Evolutionary conservation across 441 rosid species (phyloP), one percentile per base, ranked within the genome.

Genomic region (Melastoma candidum): DNA sequence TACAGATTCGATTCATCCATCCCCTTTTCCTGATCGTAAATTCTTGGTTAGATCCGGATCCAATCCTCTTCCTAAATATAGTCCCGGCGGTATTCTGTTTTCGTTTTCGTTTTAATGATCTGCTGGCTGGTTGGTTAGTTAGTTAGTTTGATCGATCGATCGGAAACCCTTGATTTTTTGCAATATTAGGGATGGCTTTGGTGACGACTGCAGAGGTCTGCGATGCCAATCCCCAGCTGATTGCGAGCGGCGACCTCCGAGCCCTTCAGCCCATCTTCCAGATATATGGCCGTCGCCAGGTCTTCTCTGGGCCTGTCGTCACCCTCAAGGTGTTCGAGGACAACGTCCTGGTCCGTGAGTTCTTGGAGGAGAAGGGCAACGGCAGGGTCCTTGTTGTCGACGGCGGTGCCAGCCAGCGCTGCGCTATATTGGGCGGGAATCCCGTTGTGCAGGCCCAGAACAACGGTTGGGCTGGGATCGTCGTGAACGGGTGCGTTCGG

Each of bases 341-440:
- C 81, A 90, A 90, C 27, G 96, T 86, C 57, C 63, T 87, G 66
- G 75, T 90, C 56, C 90, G 95, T 8, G 93, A 84, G 66, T 90
- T 90, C 65, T 82, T 90, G 7, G 97, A 90, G 67, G 95, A 87
- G 77, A 90, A 78, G 60, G 97, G 96, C 57, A 83, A 87, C 10
- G 97, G 97, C 26, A 77, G 97, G 64, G 97, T 90, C 58, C 97
- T 90, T 45, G 96, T 90, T 12, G 93, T 90, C 9, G 97, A 90
- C 49, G 97, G 97, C 0, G 97, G 97, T 56, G 97, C 86, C n/a
- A 90, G 97, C 68, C 71, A 77, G 64, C 63, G 96, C 22, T 87
- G 97, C 27, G 95, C 97, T 0, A 85, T 87, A 56, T 75, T 90
- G 0, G 96, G 98, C 50, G 96, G 96, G 47, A 90, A 90, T 47